Conservation (phyloP, 768 basidiomycete genomes). For the Psilocybe cubensis region DNA sequence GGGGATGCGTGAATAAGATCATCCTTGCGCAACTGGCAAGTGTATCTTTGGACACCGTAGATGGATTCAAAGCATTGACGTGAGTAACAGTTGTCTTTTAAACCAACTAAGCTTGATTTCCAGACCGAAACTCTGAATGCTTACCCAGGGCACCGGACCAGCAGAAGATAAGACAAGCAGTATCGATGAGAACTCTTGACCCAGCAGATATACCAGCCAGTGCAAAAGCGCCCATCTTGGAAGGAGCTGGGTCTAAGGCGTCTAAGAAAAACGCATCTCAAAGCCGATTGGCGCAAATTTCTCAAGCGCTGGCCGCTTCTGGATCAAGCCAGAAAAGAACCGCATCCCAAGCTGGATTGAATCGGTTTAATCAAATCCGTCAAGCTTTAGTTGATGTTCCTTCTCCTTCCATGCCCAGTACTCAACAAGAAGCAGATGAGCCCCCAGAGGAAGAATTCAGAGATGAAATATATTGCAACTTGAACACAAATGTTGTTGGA, state of each 20-base stretch:
- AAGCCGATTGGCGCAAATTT: constrained; percentile 9
- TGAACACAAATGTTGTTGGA: constrained; percentile 73
- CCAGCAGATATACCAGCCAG: constrained; percentile 57
- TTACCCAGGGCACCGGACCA: constrained; percentile 58
- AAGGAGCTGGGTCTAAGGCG: constrained; percentile 28
- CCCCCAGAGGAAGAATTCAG: constrained; percentile 47
- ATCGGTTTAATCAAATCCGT: constrained; percentile 4
- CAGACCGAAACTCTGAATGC: background rate
- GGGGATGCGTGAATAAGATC: constrained; percentile 73
- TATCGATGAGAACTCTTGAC: constrained; percentile 57
- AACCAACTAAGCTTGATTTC: background rate
- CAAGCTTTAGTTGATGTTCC: constrained; percentile 1
- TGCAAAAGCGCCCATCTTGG: constrained; percentile 29
- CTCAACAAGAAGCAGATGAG: constrained; percentile 49
- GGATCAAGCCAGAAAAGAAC: constrained; percentile 48
- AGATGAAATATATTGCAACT: constrained; percentile 71
- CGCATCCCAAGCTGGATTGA: constrained; percentile 26
- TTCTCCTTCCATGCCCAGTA: constrained; percentile 15
- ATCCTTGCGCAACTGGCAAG: constrained; percentile 55
- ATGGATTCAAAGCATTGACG: constrained; percentile 58
- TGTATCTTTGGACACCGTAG: constrained; percentile 41
- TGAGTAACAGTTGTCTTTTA: background rate
- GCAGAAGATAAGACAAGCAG: constrained; percentile 61
- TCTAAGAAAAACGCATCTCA: constrained; percentile 48
- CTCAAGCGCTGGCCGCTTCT: constrained; percentile 9